Percentiles rank a stretch among this genome's conserved stretches.
These are phyloP conservation scores for Eucalyptus curtisii DNA, from an alignment of 345 rosid species.

Conservation along the genomic window DNA sequence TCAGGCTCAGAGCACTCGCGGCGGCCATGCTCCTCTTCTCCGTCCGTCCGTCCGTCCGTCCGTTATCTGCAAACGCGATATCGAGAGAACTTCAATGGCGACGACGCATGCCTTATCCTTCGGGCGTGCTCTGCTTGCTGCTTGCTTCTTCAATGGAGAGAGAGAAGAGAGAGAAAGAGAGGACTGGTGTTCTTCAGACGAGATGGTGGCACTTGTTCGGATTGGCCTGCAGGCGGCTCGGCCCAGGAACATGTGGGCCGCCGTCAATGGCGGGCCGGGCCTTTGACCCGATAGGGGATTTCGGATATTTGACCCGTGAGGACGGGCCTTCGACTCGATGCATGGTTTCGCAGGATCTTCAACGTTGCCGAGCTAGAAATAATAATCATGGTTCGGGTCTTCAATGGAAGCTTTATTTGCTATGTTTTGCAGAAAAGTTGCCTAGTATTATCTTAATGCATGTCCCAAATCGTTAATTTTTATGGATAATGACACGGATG, in stretches of 20 bases:
- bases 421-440: neutral
- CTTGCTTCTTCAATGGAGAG: neutral
- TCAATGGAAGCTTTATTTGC: neutral
- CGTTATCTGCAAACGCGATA: neutral
- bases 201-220: neutral
- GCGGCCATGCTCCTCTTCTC: neutral
- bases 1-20: conserved; percentile 21
- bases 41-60: neutral
- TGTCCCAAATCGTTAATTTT: neutral
- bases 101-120: neutral
- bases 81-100: neutral
- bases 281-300: neutral
- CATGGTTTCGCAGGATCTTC: neutral
- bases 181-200: neutral
- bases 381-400: neutral
- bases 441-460: neutral
- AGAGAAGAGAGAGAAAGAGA: neutral
- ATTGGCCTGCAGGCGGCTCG: neutral
- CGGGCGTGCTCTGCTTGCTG: neutral
- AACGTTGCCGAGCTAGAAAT: neutral
- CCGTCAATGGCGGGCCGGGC: neutral
- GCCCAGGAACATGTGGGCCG: neutral
- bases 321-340: neutral
- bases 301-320: neutral
- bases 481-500: too few species aligned